These are phyloP conservation scores for Ilyonectria robusta DNA, from an alignment of 2,329 filamentous ascomycete species.

Conservation along the genomic window DNA sequence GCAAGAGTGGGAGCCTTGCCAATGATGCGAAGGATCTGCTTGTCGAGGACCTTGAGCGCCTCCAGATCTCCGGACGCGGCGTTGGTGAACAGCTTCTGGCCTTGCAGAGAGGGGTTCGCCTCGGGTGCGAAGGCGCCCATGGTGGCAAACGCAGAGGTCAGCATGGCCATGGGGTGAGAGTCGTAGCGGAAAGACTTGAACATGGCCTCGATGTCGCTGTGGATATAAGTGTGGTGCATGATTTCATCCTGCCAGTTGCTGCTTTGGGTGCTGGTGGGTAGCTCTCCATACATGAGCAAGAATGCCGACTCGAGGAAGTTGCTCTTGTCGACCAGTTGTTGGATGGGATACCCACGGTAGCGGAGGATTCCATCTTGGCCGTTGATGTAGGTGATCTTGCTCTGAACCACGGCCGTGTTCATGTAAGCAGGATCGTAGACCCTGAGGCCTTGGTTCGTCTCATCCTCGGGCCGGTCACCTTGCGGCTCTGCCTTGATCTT, in stretches of 20 bases:
- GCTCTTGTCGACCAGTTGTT: slow-evolving; percentile 64
- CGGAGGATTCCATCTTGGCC: slow-evolving; percentile 65
- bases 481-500: slow-evolving; percentile 59
- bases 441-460: slow-evolving; percentile 64
- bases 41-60: slow-evolving; percentile 62
- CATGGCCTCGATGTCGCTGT: slow-evolving; percentile 64
- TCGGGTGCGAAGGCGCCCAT: slow-evolving; percentile 65
- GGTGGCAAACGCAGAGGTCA: slow-evolving; percentile 64
- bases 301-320: slow-evolving; percentile 65
- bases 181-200: slow-evolving; percentile 67
- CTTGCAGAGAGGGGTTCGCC: slow-evolving; percentile 64
- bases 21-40: slow-evolving; percentile 67
- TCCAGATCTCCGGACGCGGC: slow-evolving; percentile 58
- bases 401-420: slow-evolving; percentile 66
- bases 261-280: slow-evolving; percentile 60
- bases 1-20: slow-evolving; percentile 66
- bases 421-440: slow-evolving; percentile 67
- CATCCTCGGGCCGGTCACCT: slow-evolving; percentile 59
- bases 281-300: slow-evolving; percentile 66
- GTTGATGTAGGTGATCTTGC: slow-evolving; percentile 67
- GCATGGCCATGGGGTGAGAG: slow-evolving; percentile 67
- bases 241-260: slow-evolving; percentile 61
- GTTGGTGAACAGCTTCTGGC: slow-evolving; percentile 65
- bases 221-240: slow-evolving; percentile 66
- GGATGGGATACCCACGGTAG: slow-evolving; percentile 67